Evolutionary conservation across 768 basidiomycete species (phyloP).

Genomic region (Trametes meyenii): DNA sequence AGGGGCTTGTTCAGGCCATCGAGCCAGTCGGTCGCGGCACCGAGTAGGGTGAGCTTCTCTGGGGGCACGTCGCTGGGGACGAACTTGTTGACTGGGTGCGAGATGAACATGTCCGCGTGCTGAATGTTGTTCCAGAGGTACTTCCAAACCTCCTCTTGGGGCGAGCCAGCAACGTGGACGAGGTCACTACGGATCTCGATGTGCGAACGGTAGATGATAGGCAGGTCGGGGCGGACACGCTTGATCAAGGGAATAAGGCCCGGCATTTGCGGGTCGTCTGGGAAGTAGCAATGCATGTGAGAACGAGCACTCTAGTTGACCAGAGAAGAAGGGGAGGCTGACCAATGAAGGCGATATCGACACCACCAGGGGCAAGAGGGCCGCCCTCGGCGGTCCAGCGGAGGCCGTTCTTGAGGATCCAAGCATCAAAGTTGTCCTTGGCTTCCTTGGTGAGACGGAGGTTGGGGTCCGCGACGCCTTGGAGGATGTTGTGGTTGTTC

Average conservation of each 20-base stretch:
- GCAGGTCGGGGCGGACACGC: conserved; percentile 79
- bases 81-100: conserved; percentile 92
- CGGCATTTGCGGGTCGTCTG: conserved; percentile 92
- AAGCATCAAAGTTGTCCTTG: conserved; percentile 80
- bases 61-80: conserved; percentile 83
- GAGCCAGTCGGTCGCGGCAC: conserved; percentile 88
- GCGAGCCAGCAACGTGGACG: conserved; percentile 77
- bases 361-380: conserved; percentile 78
- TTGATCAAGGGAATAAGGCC: conserved; percentile 92
- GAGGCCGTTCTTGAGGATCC: conserved; percentile 89
- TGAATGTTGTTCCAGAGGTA: conserved; percentile 94
- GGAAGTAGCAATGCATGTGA: conserved; percentile 11
- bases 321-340: conserved; percentile 20
- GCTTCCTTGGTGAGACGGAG: conserved; percentile 78
- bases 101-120: conserved; percentile 88
- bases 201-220: conserved; percentile 93
- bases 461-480: conserved; percentile 84
- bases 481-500: conserved; percentile 94
- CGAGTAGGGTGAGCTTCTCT: conserved; percentile 71
- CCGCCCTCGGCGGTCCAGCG: conserved; percentile 88
- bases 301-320: background rate
- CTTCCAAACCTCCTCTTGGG: conserved; percentile 91
- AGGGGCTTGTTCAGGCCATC: conserved; percentile 96
- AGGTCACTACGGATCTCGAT: conserved; percentile 89
- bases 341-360: conserved; percentile 91